Evolutionary conservation across 2,329 filamentous ascomycete genomes (phyloP).

Genomic region (Colletotrichum ledebouriae): DNA sequence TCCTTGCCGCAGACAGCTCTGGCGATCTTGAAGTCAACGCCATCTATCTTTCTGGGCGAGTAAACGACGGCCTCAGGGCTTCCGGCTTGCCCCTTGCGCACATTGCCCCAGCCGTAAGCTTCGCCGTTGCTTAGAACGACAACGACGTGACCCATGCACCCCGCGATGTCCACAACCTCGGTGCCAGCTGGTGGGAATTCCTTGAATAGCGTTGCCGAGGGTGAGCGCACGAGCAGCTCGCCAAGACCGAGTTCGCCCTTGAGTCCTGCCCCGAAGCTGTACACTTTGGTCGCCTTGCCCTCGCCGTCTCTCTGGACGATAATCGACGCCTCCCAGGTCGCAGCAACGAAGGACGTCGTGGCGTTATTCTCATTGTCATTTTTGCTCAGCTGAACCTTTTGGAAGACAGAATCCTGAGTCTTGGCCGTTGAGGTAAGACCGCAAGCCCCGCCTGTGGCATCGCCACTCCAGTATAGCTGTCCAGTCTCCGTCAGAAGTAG

Average conservation of each 20-base stretch:
- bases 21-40: conserved; percentile 71
- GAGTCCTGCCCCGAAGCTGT: conserved; percentile 73
- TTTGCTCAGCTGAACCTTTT: conserved; percentile 53
- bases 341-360: conserved; percentile 65
- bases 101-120: conserved; percentile 90
- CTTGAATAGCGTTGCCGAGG: conserved; percentile 63
- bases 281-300: conserved; percentile 64
- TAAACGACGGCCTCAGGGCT: conserved; percentile 65
- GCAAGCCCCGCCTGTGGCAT: conserved; percentile 67
- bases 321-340: conserved; percentile 84
- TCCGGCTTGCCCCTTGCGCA: conserved; percentile 87
- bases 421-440: conserved; percentile 54
- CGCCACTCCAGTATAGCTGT: conserved; percentile 75
- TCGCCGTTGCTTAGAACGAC: conserved; percentile 80
- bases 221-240: conserved; percentile 61
- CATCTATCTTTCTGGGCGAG: conserved; percentile 71
- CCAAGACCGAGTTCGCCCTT: conserved; percentile 82
- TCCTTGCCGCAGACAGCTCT: conserved; percentile 85
- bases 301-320: conserved; percentile 65
- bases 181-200: conserved; percentile 74
- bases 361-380: conserved; percentile 48
- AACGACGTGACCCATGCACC: conserved; percentile 84
- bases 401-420: conserved; percentile 54
- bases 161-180: conserved; percentile 74
- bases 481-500: conserved; percentile 75